phyloP scores from a whole-genome alignment of 805 yeast genomes.

The Yamadazyma sp. region DNA sequence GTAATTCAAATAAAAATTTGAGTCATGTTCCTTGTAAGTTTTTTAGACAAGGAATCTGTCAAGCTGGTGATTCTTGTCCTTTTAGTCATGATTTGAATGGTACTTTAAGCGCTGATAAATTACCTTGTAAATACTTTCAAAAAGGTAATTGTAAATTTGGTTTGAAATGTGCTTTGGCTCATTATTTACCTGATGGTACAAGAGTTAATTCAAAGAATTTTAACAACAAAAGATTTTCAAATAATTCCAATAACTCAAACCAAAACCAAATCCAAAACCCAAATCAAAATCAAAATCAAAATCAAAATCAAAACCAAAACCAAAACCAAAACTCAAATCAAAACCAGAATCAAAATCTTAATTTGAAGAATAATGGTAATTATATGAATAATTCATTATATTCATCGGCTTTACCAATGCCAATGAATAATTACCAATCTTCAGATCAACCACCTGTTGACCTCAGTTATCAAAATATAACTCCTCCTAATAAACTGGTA shows the following conservation, averaged over 20 bases:
- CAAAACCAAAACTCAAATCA: too few species aligned
- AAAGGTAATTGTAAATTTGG: conserved; percentile 98
- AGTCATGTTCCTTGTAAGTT: conserved; percentile 97
- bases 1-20: conserved; percentile 44
- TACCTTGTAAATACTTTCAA: conserved; percentile 89
- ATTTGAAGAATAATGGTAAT: too few species aligned
- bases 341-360: too few species aligned
- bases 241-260: neutral
- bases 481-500: too few species aligned
- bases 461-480: too few species aligned
- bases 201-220: conserved; percentile 52
- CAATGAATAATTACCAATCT: too few species aligned
- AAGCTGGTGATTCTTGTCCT: conserved; percentile 91
- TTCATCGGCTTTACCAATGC: too few species aligned
- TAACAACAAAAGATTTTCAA: conserved; percentile 4
- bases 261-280: neutral
- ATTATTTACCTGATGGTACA: conserved; percentile 85
- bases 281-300: neutral
- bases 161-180: conserved; percentile 89
- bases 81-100: conserved; percentile 76
- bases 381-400: too few species aligned
- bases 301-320: too few species aligned
- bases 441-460: too few species aligned
- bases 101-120: conserved; percentile 46
- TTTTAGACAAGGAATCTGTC: conserved; percentile 88